Evolutionary conservation across 202 grass and related monocot species (phyloP), one percentile per base, ranked within the genome.

Genomic region (Elaeis oleifera): DNA sequence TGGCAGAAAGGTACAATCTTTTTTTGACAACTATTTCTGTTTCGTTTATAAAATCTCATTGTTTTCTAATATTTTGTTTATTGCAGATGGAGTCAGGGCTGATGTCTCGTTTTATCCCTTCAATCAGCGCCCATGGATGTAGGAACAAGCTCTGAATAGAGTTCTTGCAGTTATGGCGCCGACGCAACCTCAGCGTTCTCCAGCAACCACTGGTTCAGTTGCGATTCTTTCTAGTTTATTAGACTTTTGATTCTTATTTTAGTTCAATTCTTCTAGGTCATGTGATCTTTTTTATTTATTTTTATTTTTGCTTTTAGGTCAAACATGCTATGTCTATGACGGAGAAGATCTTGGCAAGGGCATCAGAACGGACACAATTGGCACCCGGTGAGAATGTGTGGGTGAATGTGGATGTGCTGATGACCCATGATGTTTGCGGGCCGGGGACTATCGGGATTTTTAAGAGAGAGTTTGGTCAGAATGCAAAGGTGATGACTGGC

Each of bases 341-440:
- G 50, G 92, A 97, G 84, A 97, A 97, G 79, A 97, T 97, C 68
- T 53, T 97, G 57, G 88, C 92, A 50, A 79, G 85, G 51, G 74
- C 84, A 23, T 97, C 92, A 68, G 84, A 89, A 64, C 80, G 71
- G 54, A 59, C 84, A 4, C 74, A 72, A 51, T 77, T 92, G 21
- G 88, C 86, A 66, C 88, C 94, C 28, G 94, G 94, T 51, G 94
- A 97, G 70, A 97, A 97, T 73, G 81, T 97, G 29, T 97, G 94
- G 88, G 94, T 92, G 51, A 77, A 92, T 76, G 80, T 97, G 8
- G 94, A 97, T 77, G 94, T 92, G 64, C 63, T 97, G 54, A 97
- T 97, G 94, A 97, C 94, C 53, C 94, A 97, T 54, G 94, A 97
- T 60, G 88, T 92, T 3, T 84, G 84, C 54, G 85, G 94, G 1